These are phyloP conservation scores for Cladosporium cucumerinum DNA, from an alignment of 2,329 filamentous ascomycete species.

Conservation along the genomic window DNA sequence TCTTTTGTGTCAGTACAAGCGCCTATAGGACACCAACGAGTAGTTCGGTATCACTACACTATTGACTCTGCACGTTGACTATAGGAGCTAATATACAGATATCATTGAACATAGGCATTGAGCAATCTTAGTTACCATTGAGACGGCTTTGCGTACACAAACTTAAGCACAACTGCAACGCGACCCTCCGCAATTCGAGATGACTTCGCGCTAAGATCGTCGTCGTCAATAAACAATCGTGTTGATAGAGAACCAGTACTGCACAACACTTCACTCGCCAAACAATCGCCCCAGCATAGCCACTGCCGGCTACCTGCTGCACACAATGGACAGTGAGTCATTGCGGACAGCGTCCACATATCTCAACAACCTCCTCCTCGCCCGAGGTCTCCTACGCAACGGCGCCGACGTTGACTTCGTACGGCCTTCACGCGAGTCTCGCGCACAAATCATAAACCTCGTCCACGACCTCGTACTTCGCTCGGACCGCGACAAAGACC, in stretches of 20 bases:
- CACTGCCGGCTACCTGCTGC: not conserved
- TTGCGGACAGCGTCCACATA: slow-evolving; percentile 61
- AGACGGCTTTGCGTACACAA: not conserved
- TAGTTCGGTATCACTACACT: not conserved
- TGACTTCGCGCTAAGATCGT: not conserved
- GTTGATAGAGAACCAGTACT: not conserved
- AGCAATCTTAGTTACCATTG: not conserved
- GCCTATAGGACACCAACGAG: not conserved
- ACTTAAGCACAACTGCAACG: not conserved
- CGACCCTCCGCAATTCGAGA: not conserved
- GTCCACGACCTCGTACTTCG: slow-evolving; percentile 90
- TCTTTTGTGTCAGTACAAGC: not conserved
- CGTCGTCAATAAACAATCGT: not conserved
- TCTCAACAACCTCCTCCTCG: slow-evolving; percentile 64
- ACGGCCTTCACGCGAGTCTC: slow-evolving; percentile 64
- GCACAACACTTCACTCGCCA: not conserved
- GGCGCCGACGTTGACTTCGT: slow-evolving; percentile 77
- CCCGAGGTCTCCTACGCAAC: slow-evolving; percentile 59
- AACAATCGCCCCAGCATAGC: slow-evolving; percentile 18
- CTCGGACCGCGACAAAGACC: slow-evolving; percentile 88
- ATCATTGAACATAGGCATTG: not conserved
- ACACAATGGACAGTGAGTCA: slow-evolving; percentile 47
- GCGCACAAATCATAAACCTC: slow-evolving; percentile 84
- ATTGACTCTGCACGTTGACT: not conserved
- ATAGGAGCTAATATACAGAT: not conserved